Conservation (phyloP, 2,329 filamentous ascomycete species). For the Paraphoma sp. region DNA sequence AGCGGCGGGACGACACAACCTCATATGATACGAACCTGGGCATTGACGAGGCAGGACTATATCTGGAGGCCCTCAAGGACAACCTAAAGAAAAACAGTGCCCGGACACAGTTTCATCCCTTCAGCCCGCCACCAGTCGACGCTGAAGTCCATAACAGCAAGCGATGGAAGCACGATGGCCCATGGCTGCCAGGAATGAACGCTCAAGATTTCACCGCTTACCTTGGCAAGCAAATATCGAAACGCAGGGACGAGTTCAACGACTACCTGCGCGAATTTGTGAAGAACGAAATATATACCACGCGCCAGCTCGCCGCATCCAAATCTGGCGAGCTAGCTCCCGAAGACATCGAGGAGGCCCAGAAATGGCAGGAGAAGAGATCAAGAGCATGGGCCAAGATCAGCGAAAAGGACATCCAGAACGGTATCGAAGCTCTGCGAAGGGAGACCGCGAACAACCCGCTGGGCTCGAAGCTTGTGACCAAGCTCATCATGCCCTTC, state of each 20-base stretch:
- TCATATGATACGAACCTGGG: conserved; percentile 33
- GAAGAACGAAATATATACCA: conserved; percentile 41
- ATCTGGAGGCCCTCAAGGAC: conserved; percentile 31
- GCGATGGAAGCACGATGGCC: conserved; percentile 65
- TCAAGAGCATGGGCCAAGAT: conserved; percentile 38
- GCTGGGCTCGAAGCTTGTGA: conserved; percentile 59
- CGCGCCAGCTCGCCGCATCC: conserved; percentile 27
- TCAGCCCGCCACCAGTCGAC: conserved; percentile 29
- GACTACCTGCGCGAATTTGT: conserved; percentile 37
- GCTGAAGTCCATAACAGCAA: conserved; percentile 29
- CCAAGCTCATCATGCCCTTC: conserved; percentile 59
- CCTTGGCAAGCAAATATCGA: conserved; percentile 52
- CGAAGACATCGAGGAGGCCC: conserved; percentile 32
- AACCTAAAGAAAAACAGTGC: conserved; percentile 19
- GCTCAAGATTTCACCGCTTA: conserved; percentile 62
- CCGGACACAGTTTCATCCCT: conserved; percentile 30
- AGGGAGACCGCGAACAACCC: conserved; percentile 56
- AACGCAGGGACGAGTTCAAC: conserved; percentile 42
- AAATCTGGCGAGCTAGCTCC: conserved; percentile 21
- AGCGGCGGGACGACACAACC: conserved; percentile 40
- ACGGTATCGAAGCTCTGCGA: conserved; percentile 47
- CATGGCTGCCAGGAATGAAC: conserved; percentile 64
- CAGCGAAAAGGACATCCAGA: conserved; percentile 29
- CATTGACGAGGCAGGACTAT: conserved; percentile 34
- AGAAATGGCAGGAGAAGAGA: conserved; percentile 19